Evolutionary conservation across 805 yeast genomes (phyloP), one percentile per base, ranked within the genome.

Genomic region (Osmozyma mogii): DNA sequence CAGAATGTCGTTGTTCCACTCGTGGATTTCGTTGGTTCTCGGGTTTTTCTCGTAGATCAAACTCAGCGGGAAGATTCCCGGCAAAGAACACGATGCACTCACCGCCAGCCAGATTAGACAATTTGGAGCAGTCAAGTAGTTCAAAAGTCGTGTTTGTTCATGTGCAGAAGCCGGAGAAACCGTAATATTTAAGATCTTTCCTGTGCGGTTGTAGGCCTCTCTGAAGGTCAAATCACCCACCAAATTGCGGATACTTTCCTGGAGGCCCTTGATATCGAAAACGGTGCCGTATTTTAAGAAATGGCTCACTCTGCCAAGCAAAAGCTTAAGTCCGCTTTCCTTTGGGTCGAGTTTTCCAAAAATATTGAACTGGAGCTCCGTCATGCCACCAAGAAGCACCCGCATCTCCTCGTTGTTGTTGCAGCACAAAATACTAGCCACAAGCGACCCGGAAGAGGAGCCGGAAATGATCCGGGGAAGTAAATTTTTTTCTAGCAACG

Each of bases 371-470:
- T 68, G 61, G 15, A 65, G 65, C 17, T 72, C 78, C 27, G 77
- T 72, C 34, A 88, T 75, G 10, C 76, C 72, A 17, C 57, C 66
- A 34, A 89, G 57, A 11, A 84, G 51, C 5, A 56, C 67, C 12
- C 65, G 52, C 2, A 78, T 65, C 52, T 88, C 96, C 18, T 75
- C 82, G 34, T 77, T 78, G 7, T 79, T 72, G 47, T 81, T 84
- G 11, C 83, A 78, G 47, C 95, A 85, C 27, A 92, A 64, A 11
- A 92, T 75, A 28, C 95, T 74, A 12, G 97, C 96, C 27, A 92
- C 78, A 30, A 92, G 88, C 1, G 96, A 87, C 11, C 99, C 99
- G 0, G 96, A 95, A 15, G 95, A 84, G 9, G 95, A 82, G 1
- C 99, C 98, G 27, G 95, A 82, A 10, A 92, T 75, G 21, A 92